These are phyloP conservation scores for Pilatotrama ljubarskyi DNA, from an alignment of 768 basidiomycete genomes.

Conservation along the genomic window DNA sequence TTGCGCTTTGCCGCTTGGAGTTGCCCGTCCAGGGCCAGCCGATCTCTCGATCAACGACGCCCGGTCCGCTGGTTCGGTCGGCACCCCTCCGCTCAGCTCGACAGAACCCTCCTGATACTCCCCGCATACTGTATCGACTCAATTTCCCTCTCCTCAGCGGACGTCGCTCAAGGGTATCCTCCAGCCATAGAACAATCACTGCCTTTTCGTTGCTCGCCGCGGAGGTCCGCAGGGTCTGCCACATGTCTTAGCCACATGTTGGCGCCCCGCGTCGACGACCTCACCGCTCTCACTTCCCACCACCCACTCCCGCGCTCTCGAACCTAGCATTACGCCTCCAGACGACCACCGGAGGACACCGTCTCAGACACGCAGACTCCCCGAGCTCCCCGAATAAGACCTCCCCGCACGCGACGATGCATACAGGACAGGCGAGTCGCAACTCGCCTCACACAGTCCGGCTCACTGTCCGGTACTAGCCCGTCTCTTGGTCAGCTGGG, in stretches of 20 bases:
- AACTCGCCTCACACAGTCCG: no score
- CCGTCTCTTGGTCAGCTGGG: no score
- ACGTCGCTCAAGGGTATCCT: neutral
- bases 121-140: no score
- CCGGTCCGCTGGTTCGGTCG: neutral
- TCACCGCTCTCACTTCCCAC: neutral
- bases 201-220: neutral
- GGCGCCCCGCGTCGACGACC: no score
- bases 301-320: neutral
- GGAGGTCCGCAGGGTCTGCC: neutral
- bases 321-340: no score
- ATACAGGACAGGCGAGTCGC: no score
- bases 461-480: no score
- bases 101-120: neutral
- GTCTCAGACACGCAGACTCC: no score
- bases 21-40: slow-evolving; percentile 3
- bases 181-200: neutral
- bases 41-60: neutral
- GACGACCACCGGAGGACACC: no score
- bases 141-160: no score
- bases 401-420: no score
- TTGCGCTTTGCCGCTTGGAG: neutral
- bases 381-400: no score
- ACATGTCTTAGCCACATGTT: neutral
- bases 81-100: neutral